Conservation (phyloP, 345 rosid species). For the Sisymbrium altissimum region DNA sequence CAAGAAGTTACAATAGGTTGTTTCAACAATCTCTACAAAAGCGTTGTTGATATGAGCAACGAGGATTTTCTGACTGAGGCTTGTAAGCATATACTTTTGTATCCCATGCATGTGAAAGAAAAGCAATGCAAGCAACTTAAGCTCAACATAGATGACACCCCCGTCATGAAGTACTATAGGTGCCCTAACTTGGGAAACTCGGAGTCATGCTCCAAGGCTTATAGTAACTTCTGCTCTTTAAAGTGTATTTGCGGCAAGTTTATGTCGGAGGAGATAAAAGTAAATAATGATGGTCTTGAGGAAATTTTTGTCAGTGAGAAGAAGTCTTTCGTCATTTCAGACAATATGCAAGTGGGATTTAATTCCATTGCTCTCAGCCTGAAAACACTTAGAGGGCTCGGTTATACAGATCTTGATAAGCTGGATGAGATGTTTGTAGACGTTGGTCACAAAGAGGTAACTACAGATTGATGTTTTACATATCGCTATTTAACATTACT, state of each 20-base stretch:
- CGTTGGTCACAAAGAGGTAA: background rate
- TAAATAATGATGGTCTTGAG: background rate
- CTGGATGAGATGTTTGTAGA: background rate
- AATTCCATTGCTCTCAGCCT: background rate
- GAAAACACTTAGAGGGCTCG: background rate
- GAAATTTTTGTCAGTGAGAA: slow-evolving; percentile 2
- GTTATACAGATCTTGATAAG: background rate
- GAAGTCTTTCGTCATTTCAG: background rate
- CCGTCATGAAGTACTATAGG: background rate
- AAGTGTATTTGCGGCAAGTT: slow-evolving; percentile 6
- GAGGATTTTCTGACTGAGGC: background rate
- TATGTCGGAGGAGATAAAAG: background rate
- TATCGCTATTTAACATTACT: background rate
- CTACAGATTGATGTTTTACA: background rate
- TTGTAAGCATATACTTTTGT: slow-evolving; percentile 7
- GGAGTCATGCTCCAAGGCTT: background rate
- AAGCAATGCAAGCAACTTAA: background rate
- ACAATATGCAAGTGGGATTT: background rate
- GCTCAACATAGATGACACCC: background rate
- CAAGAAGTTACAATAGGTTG: background rate
- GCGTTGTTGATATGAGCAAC: background rate
- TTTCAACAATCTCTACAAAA: slow-evolving; percentile 14
- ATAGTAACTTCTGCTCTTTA: background rate
- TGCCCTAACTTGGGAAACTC: background rate
- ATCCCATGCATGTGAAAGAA: background rate